Conservation (phyloP, 2,329 filamentous ascomycete genomes). For the Phaeosphaeria sp. region DNA sequence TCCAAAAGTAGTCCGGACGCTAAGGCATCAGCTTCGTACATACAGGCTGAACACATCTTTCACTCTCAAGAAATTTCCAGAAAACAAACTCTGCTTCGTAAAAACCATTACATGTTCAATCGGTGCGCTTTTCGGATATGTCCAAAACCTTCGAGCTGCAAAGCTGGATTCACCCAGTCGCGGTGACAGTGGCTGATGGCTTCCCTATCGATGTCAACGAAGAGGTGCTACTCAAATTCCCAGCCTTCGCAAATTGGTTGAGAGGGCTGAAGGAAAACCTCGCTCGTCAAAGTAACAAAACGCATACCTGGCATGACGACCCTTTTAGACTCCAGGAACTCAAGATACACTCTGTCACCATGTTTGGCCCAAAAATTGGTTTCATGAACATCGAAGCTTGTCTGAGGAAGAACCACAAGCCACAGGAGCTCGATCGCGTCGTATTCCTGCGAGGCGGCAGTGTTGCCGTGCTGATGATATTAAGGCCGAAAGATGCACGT, state of each 20-base stretch:
- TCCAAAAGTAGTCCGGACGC: neutral
- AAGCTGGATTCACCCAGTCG: neutral
- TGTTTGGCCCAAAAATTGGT: neutral
- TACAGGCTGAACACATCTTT: neutral
- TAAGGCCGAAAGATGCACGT: constrained; percentile 53
- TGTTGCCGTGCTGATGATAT: constrained; percentile 61
- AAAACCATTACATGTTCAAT: neutral
- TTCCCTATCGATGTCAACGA: neutral
- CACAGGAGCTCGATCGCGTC: constrained; percentile 16
- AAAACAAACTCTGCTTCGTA: neutral
- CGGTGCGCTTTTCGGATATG: neutral
- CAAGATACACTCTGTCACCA: neutral
- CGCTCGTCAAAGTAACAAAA: neutral
- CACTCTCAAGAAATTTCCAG: neutral
- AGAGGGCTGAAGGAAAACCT: neutral
- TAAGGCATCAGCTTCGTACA: neutral
- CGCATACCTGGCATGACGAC: neutral
- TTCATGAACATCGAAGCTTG: neutral
- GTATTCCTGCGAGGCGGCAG: constrained; percentile 63
- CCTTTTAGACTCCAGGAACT: neutral
- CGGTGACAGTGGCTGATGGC: neutral
- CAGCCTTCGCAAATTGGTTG: neutral
- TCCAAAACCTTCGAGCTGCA: neutral
- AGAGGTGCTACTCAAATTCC: neutral
- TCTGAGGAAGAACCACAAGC: neutral